Base-by-base conservation (phyloP, 2,329 filamentous ascomycete species). In the Aspergillus pseudotamarii region DNA sequence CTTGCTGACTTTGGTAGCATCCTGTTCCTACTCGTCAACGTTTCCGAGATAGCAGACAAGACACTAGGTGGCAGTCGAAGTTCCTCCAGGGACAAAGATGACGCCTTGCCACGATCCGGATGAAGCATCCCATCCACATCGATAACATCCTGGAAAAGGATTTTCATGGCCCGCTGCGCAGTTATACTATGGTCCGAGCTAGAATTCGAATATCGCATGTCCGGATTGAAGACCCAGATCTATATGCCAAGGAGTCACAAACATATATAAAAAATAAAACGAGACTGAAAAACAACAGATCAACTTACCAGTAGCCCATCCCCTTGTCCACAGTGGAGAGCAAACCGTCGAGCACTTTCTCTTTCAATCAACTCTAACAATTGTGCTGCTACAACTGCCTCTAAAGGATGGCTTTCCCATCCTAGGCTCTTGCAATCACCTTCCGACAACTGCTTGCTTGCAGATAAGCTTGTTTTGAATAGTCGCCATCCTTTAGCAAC, bases 161-260 rank as follows among this genome's bases (percentile, higher is more conserved):
- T 76, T 67, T 88, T 89, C 76, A 86, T 81, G 1, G 84, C 85
- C n/a, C 84, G 80, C 55, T 77, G 76, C 3, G 74, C 69, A 50
- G 81, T 76, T 10, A 75, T 68, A 41, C 60, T 73, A 11, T 72
- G 62, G 1, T 70, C 63, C 11, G 66, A n/a, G 50, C 68, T 71
- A 11, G 81, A 82, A 11, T 80, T 84, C 1, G 86, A 86, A 66
- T 87, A 85, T 57, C 81, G 80, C 46, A 89, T 78, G 62, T 87
- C 83, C 0, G 86, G 85, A 9, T 87, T 86, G 74, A 89, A 89
- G 59, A 86, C 78, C 87, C 86, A 89, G 32, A 88, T 66, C 74
- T 85, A 53, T 46, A 56, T 60, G 32, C 8, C 19, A 11, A 21
- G 62, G 16, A 59, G 36, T n/a, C 36, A 43, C 30, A 54, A 21